Evolutionary conservation across 148 eudicot species (phyloP).

Genomic region (Oxyria digyna): DNA sequence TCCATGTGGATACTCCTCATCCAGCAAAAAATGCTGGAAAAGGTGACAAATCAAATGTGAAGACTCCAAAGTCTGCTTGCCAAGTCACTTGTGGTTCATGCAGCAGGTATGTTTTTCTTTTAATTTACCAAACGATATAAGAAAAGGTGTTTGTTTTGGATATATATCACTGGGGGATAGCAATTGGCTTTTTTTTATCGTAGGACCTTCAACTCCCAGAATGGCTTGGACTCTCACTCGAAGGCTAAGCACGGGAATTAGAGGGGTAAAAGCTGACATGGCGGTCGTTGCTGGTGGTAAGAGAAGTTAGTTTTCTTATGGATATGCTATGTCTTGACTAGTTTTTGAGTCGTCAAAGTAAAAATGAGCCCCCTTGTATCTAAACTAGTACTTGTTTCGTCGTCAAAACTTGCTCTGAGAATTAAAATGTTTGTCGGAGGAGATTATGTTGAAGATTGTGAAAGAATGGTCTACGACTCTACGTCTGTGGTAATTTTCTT

Average conservation of each 20-base stretch:
- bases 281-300: too few species aligned
- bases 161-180: not conserved
- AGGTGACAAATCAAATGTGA: constrained; percentile 19
- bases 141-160: not conserved
- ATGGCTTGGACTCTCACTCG: constrained; percentile 32
- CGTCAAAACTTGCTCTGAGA: too few species aligned
- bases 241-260: constrained; percentile 49
- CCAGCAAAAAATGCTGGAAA: constrained; percentile 33
- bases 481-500: too few species aligned
- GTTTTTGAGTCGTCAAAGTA: too few species aligned
- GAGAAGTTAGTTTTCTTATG: too few species aligned
- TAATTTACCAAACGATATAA: not conserved
- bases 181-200: not conserved
- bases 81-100: constrained; percentile 27
- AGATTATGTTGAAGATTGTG: too few species aligned
- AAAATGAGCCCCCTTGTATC: too few species aligned
- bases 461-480: too few species aligned
- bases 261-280: not conserved
- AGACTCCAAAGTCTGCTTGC: constrained; percentile 37
- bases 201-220: constrained; percentile 36
- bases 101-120: constrained; percentile 21
- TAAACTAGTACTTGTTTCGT: too few species aligned
- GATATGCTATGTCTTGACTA: too few species aligned
- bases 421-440: too few species aligned
- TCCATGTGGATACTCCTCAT: constrained; percentile 32